Evolutionary conservation across 1,284 basidiomycete species (phyloP).

Genomic region (Irpex lacteus): DNA sequence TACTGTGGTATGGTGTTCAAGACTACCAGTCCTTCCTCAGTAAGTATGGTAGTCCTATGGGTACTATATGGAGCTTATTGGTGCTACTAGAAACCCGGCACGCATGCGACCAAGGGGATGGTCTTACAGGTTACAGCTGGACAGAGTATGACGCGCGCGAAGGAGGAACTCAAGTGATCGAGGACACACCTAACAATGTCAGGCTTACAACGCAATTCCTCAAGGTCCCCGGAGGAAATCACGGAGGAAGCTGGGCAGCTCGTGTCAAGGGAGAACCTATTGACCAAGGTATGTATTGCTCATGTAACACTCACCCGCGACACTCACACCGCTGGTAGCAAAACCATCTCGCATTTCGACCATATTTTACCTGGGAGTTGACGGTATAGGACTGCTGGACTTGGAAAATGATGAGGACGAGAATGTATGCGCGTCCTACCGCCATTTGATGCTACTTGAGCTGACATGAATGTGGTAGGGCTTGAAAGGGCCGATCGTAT

Average conservation of each 20-base stretch:
- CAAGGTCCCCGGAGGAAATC: conserved; percentile 75
- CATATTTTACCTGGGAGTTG: conserved; percentile 85
- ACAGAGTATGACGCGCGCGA: conserved; percentile 83
- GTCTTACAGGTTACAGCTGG: conserved; percentile 82
- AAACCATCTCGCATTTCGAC: conserved; percentile 65
- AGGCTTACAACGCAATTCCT: conserved; percentile 82
- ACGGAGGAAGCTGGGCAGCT: conserved; percentile 89
- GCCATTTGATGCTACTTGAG: not conserved
- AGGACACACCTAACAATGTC: conserved; percentile 82
- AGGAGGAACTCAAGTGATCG: conserved; percentile 82
- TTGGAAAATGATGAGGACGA: conserved; percentile 76
- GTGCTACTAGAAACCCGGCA: conserved; percentile 68
- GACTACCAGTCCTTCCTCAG: conserved; percentile 71
- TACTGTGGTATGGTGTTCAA: conserved; percentile 89
- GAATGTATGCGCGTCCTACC: conserved; percentile 46
- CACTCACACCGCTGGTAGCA: conserved; percentile 29
- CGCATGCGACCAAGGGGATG: conserved; percentile 87
- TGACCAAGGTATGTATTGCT: conserved; percentile 47
- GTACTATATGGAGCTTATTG: conserved; percentile 4
- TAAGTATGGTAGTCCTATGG: conserved; percentile 33
- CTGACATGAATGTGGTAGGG: conserved; percentile 48
- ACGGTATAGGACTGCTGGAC: conserved; percentile 80
- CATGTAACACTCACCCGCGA: not conserved
- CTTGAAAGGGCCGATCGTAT: conserved; percentile 61
- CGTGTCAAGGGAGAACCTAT: conserved; percentile 84